These are phyloP conservation scores for Phaeolepiota aurea DNA, from an alignment of 768 basidiomycete species.

Conservation along the genomic window DNA sequence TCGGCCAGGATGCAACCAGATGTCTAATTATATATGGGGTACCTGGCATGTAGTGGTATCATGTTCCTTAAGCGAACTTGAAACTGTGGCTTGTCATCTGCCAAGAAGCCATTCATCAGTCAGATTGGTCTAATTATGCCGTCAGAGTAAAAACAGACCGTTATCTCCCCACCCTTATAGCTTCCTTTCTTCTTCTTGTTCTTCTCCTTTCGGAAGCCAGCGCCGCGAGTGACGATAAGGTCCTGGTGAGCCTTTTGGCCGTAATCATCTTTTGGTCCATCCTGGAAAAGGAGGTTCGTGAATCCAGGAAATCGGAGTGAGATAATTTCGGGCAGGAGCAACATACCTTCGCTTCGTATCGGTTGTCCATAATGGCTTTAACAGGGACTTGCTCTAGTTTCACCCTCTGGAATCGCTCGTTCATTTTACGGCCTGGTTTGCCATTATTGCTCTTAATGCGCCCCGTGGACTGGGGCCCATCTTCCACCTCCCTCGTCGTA, in stretches of 20 bases:
- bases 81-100: conserved; percentile 82
- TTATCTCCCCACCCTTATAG: conserved; percentile 93
- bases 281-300: conserved; percentile 23
- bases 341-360: conserved; percentile 78
- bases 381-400: conserved; percentile 49
- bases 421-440: conserved; percentile 30
- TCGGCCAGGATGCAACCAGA: not conserved
- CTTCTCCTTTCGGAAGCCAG: conserved; percentile 97
- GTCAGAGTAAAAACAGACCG: conserved; percentile 34
- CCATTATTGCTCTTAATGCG: conserved; percentile 15
- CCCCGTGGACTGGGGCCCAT: conserved; percentile 8
- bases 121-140: not conserved
- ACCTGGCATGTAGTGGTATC: not conserved
- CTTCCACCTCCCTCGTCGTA: conserved; percentile 8
- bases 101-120: no score
- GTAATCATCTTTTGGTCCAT: conserved; percentile 70
- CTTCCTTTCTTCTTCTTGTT: conserved; percentile 98
- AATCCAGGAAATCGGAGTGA: no score
- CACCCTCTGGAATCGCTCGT: conserved; percentile 75
- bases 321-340: no score
- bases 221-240: conserved; percentile 87
- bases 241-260: conserved; percentile 81
- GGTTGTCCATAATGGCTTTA: conserved; percentile 49
- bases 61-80: conserved; percentile 50
- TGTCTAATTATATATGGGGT: not conserved